Conservation (phyloP, 805 yeast genomes). For the Ogataea polymorpha region DNA sequence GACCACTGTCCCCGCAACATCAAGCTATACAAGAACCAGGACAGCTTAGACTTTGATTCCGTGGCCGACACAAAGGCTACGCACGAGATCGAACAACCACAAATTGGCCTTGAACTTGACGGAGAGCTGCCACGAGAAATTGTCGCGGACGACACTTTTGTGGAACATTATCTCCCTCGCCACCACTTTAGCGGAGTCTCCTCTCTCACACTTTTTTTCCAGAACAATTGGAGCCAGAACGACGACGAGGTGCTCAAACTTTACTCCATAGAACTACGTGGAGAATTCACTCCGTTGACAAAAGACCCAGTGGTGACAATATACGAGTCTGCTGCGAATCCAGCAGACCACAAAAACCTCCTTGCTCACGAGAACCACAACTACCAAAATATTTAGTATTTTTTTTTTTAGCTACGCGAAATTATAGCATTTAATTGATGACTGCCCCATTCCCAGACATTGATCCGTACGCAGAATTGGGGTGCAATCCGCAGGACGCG, state of each 20-base stretch:
- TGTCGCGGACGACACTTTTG: conserved; percentile 52
- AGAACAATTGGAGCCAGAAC: conserved; percentile 61
- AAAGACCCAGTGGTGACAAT: conserved; percentile 72
- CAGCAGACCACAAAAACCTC: conserved; percentile 69
- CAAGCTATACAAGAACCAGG: conserved; percentile 69
- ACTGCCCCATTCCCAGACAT: conserved; percentile 48
- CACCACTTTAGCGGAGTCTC: conserved; percentile 68
- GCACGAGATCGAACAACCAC: conserved; percentile 60
- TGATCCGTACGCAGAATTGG: conserved; percentile 60
- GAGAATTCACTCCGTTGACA: conserved; percentile 54
- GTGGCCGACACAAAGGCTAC: conserved; percentile 48
- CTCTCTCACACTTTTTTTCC: conserved; percentile 64
- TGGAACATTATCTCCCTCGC: conserved; percentile 80
- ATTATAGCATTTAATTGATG: conserved; percentile 16
- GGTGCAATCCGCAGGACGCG: conserved; percentile 38
- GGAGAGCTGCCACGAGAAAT: conserved; percentile 24
- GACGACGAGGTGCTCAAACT: conserved; percentile 57
- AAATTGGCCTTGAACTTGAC: conserved; percentile 45
- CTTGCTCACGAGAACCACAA: conserved; percentile 23
- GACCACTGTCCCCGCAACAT: conserved; percentile 66
- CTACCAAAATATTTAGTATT: conserved; percentile 11
- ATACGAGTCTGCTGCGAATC: conserved; percentile 92
- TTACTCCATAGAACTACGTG: conserved; percentile 76
- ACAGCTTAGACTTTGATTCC: conserved; percentile 69
- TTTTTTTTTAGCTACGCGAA: conserved; percentile 8